Base-by-base conservation (phyloP, 23 red algal genomes). In the Agarophyton chilense region DNA sequence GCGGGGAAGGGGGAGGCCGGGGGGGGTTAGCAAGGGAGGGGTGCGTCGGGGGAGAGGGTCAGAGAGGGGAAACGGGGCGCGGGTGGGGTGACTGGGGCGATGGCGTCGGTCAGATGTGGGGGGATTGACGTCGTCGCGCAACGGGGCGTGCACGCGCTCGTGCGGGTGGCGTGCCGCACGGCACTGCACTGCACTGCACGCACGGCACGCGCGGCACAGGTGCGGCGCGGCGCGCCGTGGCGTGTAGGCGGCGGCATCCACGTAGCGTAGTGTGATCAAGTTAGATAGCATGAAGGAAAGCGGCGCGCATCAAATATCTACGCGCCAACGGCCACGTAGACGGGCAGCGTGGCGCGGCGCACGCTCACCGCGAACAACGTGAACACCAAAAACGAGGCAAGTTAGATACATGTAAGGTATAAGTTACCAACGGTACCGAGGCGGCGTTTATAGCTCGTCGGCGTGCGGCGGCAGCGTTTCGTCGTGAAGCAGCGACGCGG, bases 401-500 rank as follows among this genome's bases (percentile, higher is more conserved):
- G n/a, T n/a, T n/a, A n/a, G n/a, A n/a, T n/a, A n/a, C n/a, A n/a
- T n/a, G n/a, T n/a, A n/a, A n/a, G n/a, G n/a, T n/a, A n/a, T n/a
- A n/a, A n/a, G n/a, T n/a, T n/a, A n/a, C n/a, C n/a, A 47, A 47
- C 44, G 44, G 44, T 47, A 12, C 44, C 44, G 44, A 47, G 44
- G 12, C 7, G 44, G 44, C 12, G 44, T 12, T 12, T 9, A 47
- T 6, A 47, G 44, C 7, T 6, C 44, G 12, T 12, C 44, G 6
- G 6, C 44, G 44, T 47, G 44, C 44, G 6, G 44, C 12, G 6
- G 44, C 7, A 12, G 44, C 12, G 44, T 12, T 39, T 74, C 68
- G 68, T 74, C 68, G 33, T 74, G 68, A 43, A 74, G 45, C 40
- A 74, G 41, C 68, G 68, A 74, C n/a, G 40, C 68, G 29, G 68